Evolutionary conservation across 139 green algal species (phyloP).

Genomic region (Mesostigma viride): DNA sequence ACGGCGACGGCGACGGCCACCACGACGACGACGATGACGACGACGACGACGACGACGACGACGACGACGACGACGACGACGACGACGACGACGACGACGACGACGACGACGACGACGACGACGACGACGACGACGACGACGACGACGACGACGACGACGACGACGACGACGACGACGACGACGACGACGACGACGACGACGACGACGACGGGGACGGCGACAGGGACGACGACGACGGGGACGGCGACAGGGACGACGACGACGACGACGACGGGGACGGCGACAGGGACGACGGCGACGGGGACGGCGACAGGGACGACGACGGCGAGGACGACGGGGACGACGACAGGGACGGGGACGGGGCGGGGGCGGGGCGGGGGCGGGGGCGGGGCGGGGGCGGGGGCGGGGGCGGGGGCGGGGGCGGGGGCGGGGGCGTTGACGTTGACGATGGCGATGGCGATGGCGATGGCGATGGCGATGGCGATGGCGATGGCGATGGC

Average conservation of each 20-base stretch:
- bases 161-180: no score
- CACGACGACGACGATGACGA: not conserved
- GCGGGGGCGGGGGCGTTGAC: conserved; percentile 3
- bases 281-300: not conserved
- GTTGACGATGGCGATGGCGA: conserved; percentile 3
- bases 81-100: conserved; percentile 8
- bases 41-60: not conserved
- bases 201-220: no score
- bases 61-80: conserved; percentile 9
- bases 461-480: conserved; percentile 8
- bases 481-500: not conserved
- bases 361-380: no score
- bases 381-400: no score
- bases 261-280: no score
- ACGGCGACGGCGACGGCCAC: not conserved
- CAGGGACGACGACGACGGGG: no score
- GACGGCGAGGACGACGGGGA: conserved; percentile 1
- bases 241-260: no score
- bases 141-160: no score
- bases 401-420: conserved; percentile 5
- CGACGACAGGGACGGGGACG: conserved; percentile 11
- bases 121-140: no score
- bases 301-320: not conserved
- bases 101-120: no score
- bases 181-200: no score